Evolutionary conservation across 371 early-diverging fungal genomes (phyloP).

Genomic region (Mucor plumbeus): DNA sequence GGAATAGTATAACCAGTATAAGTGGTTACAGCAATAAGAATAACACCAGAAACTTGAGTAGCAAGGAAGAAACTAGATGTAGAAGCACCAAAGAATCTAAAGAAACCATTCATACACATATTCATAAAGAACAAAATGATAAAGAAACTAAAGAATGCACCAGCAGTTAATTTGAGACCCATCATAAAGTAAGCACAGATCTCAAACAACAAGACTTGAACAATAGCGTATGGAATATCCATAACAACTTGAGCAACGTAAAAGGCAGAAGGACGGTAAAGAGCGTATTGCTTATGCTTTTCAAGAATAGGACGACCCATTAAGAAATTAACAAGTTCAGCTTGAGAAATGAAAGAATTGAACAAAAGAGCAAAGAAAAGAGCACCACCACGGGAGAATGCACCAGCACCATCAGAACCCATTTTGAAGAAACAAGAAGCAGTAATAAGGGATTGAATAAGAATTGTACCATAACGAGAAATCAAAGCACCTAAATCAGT

Average conservation of each 20-base stretch:
- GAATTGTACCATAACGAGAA: conserved; percentile 65
- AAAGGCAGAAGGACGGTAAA: conserved; percentile 70
- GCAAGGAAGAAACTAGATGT: conserved; percentile 63
- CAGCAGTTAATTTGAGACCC: conserved; percentile 56
- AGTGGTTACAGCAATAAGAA: conserved; percentile 59
- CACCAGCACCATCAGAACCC: conserved; percentile 56
- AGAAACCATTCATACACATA: conserved; percentile 65
- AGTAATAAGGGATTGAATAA: conserved; percentile 71
- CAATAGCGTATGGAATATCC: conserved; percentile 47
- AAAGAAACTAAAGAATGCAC: conserved; percentile 60
- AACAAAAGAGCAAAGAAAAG: conserved; percentile 67
- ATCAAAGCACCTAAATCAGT: conserved; percentile 57
- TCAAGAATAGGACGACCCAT: conserved; percentile 67
- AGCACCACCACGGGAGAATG: conserved; percentile 79
- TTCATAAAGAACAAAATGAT: conserved; percentile 53
- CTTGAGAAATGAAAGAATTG: conserved; percentile 62
- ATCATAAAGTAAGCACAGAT: conserved; percentile 64
- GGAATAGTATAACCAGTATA: conserved; percentile 73
- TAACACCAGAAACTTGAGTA: conserved; percentile 56
- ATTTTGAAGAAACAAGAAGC: conserved; percentile 73
- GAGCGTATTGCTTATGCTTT: conserved; percentile 71
- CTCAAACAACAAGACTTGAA: conserved; percentile 47
- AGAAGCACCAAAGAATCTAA: conserved; percentile 63
- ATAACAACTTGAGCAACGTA: conserved; percentile 64
- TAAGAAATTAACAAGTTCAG: conserved; percentile 61